A percentile compares a stretch with the other conserved stretches of the same genome.
These are phyloP conservation scores for Bipolaris oryzae DNA, from an alignment of 2,329 filamentous ascomycete genomes.

Conservation along the genomic window DNA sequence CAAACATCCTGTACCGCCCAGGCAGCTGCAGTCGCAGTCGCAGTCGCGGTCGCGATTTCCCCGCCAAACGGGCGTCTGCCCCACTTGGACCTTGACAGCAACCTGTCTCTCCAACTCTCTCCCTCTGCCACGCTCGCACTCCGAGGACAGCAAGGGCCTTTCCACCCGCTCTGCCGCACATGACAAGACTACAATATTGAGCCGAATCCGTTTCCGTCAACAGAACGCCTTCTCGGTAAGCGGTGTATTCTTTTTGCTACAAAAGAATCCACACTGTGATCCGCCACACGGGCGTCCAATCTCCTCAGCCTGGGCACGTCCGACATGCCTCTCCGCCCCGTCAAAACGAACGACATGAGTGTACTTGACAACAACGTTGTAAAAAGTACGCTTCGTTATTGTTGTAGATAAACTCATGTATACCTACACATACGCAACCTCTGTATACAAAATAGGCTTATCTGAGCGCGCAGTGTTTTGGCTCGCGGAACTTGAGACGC, in stretches of 20 bases:
- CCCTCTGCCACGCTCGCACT: background rate
- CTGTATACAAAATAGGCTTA: too few relatives aligned
- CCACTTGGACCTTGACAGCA: slow-evolving; percentile 6
- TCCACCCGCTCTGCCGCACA: too few relatives aligned
- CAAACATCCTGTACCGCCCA: background rate
- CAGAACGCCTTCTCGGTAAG: background rate
- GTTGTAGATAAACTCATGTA: too few relatives aligned
- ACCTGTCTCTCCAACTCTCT: too few relatives aligned
- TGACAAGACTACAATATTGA: background rate
- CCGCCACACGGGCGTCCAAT: background rate
- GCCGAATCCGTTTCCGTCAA: background rate
- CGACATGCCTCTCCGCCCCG: too few relatives aligned
- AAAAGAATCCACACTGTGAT: background rate
- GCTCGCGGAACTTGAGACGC: too few relatives aligned
- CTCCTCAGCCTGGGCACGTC: background rate
- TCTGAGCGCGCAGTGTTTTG: too few relatives aligned
- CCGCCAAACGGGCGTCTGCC: slow-evolving; percentile 17
- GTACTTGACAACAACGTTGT: too few relatives aligned
- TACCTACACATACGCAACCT: too few relatives aligned
- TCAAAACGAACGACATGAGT: too few relatives aligned
- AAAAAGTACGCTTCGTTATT: too few relatives aligned
- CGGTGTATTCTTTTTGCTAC: background rate
- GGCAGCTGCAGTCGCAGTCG: slow-evolving; percentile 18
- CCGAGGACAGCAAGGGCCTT: too few relatives aligned
- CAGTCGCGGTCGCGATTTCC: slow-evolving; percentile 28